phyloP scores from a whole-genome alignment of 306 rosid genomes.

The Fragaria vesca region DNA sequence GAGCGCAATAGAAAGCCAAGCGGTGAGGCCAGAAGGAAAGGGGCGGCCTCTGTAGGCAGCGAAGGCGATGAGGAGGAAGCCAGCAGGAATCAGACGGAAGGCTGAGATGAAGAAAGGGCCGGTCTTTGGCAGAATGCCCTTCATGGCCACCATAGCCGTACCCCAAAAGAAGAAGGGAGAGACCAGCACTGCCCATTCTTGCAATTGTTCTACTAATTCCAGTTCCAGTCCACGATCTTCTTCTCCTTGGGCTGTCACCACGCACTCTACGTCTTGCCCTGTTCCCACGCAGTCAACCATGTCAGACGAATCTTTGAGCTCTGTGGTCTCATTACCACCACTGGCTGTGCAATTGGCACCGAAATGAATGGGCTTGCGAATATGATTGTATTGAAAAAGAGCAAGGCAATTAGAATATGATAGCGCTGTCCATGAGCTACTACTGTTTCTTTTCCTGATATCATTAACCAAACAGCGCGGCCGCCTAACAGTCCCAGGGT shows the following conservation, averaged over 20 bases:
- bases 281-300: conserved; percentile 61
- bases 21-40: conserved; percentile 61
- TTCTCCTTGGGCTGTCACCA: conserved; percentile 18
- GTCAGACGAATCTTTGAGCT: conserved; percentile 27
- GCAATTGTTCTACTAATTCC: conserved; percentile 19
- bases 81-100: conserved; percentile 87
- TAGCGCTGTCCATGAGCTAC: neutral
- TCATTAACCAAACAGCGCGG: neutral
- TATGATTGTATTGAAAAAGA: neutral
- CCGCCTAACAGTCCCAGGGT: neutral
- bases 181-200: conserved; percentile 69
- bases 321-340: neutral
- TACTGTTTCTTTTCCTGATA: neutral
- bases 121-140: conserved; percentile 71
- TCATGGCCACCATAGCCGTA: conserved; percentile 98
- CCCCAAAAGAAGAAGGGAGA: conserved; percentile 99
- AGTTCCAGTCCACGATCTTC: neutral
- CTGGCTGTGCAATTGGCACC: conserved; percentile 21
- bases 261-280: conserved; percentile 67
- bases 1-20: conserved; percentile 80
- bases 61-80: conserved; percentile 74
- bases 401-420: neutral
- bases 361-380: neutral
- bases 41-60: conserved; percentile 74
- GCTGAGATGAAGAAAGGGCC: conserved; percentile 85